A percentile compares a stretch with the other conserved stretches of the same genome.
phyloP scores from a whole-genome alignment of 1,284 basidiomycete genomes.

The Thelephora terrestris region DNA sequence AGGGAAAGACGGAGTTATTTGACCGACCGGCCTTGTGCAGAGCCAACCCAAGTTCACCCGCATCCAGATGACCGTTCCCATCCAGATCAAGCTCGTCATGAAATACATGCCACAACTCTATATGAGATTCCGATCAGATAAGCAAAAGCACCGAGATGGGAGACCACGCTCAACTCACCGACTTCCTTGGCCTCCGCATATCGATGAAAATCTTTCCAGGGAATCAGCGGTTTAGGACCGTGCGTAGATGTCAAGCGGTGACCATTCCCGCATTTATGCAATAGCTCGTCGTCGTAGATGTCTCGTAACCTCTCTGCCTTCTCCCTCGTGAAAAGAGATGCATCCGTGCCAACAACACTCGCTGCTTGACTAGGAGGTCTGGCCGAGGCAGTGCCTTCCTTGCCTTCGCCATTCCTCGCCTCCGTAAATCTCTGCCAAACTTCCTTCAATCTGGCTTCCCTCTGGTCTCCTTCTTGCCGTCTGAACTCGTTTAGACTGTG shows the following conservation, averaged over 20 bases:
- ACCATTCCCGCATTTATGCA: constrained; percentile 49
- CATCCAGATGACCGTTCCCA: constrained; percentile 73
- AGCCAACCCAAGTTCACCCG: constrained; percentile 59
- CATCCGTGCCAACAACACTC: constrained; percentile 6
- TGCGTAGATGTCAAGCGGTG: constrained; percentile 15
- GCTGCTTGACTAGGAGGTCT: constrained; percentile 12
- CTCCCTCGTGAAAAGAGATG: constrained; percentile 47
- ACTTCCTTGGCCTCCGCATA: constrained; percentile 73
- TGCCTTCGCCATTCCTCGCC: constrained; percentile 16
- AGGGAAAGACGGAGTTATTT: background rate
- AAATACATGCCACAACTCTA: constrained; percentile 84
- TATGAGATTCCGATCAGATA: constrained; percentile 17
- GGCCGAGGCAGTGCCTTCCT: constrained; percentile 21
- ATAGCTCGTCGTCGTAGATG: constrained; percentile 73
- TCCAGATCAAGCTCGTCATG: constrained; percentile 83
- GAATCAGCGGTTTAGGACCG: constrained; percentile 41
- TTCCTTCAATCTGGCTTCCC: constrained; percentile 47
- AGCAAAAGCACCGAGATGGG: constrained; percentile 1
- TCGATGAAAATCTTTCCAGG: constrained; percentile 71
- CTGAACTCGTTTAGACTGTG: constrained; percentile 53
- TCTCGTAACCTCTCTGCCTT: constrained; percentile 56
- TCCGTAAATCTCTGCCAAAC: constrained; percentile 52
- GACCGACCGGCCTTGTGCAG: constrained; percentile 62
- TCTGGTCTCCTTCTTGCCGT: constrained; percentile 47
- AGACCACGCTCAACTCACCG: constrained; percentile 36